phyloP scores from a whole-genome alignment of 441 rosid genomes.

The Erysimum cheiri region DNA sequence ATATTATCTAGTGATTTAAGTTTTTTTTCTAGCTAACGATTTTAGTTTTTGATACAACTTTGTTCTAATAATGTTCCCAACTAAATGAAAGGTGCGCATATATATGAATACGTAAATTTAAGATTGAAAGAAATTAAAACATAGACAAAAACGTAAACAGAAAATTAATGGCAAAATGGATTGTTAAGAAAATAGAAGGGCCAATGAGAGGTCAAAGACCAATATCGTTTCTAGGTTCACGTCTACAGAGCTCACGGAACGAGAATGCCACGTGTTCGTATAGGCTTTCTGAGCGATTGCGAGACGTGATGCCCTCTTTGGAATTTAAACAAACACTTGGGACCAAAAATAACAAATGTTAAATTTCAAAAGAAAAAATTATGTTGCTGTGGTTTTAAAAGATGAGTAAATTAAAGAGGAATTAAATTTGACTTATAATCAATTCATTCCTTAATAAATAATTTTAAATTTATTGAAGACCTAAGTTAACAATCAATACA shows the following conservation, averaged over 20 bases:
- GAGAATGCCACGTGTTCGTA: constrained; percentile 38
- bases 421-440: too few species aligned
- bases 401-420: too few species aligned
- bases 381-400: too few species aligned
- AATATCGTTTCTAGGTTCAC: constrained; percentile 22
- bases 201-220: constrained; percentile 31
- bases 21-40: too few species aligned
- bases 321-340: neutral
- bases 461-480: too few species aligned
- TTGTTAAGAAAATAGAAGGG: constrained; percentile 10
- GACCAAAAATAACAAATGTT: neutral
- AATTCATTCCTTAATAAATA: too few species aligned
- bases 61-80: too few species aligned
- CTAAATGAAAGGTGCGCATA: too few species aligned
- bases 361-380: neutral
- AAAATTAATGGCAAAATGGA: neutral
- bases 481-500: too few species aligned
- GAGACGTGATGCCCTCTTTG: constrained; percentile 40
- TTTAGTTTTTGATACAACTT: too few species aligned
- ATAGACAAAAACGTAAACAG: neutral
- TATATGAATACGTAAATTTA: too few species aligned
- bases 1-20: neutral
- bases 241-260: constrained; percentile 35
- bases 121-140: too few species aligned
- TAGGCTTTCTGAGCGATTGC: constrained; percentile 21